Base-by-base conservation (phyloP, 768 basidiomycete genomes). In the Artomyces pyxidatus region DNA sequence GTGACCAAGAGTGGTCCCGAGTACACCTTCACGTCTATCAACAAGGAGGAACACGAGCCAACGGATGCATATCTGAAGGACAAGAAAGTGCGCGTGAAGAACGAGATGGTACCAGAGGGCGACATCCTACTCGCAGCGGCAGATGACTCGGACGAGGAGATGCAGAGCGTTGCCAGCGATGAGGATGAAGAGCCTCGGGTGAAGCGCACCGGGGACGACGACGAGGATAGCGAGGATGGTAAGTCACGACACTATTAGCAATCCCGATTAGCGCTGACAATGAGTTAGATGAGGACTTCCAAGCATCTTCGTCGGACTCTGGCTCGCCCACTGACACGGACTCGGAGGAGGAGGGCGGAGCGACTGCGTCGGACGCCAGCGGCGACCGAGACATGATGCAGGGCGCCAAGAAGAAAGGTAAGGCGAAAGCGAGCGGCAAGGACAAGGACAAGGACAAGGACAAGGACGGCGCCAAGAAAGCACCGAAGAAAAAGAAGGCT, bases 61-160 rank as follows among this genome's bases (percentile, higher is more conserved):
- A 86, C 89, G 27, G 88, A 92, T 60, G 73, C 78, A 19, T 98
- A 89, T 65, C 68, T 99, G 58, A 81, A 82, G 59, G 83, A 86
- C 25, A 95, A 96, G 75, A 94, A 93, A 67, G 79, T 98, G 56
- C 80, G 83, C 58, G 78, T 95, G 55, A 96, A 96, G 79, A 95
- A 91, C 65, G 92, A 95, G 77, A 91, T 93, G 79, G 79, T 87
- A 45, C 85, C 88, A 12, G 94, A 96, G 60, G 83, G 83, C 17
- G 83, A 92, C 60, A 70, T 88, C 53, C 73, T 88, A 58, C 66
- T 88, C 66, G 76, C 74, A 41, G 78, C 78, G 19, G 81, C 66
- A 43, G 83, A 83, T 35, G 88, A 89, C 47, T 82, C 76, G 40
- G 79, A 83, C 53, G 85, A 87, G 52, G 87, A 88, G 60, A 87